Base-by-base conservation (phyloP, 768 basidiomycete genomes). In the Suillus paluster region DNA sequence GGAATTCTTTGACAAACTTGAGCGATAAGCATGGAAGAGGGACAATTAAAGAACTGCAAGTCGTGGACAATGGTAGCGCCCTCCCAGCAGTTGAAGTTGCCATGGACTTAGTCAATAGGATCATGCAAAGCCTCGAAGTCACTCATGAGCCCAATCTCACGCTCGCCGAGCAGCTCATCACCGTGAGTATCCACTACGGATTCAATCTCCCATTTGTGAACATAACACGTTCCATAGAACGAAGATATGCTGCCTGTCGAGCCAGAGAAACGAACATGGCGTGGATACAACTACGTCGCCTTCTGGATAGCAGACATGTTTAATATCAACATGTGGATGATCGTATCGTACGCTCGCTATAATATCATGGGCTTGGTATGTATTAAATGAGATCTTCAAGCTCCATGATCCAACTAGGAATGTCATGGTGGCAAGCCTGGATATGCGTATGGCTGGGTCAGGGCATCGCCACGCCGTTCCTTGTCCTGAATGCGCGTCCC, bases 381-480 rank as follows among this genome's bases (percentile, higher is more conserved):
- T 39, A 7, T 27, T 39, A 10, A 55, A 36, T 36, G 21, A 53
- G 12, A 39, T 39, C 15, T 38, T 7, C 38, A 55, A 55, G 54
- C 2, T 87, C 88, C 14, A 90, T 91, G 89, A 82, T 88, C 36
- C 84, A 88, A 63, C 74, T 86, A 33, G 88, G 88, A 4, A 81
- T 92, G 34, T 87, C 87, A 0, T 92, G 90, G 90, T 93, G 90
- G 90, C 89, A 92, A 71, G 87, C 92, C 17, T 91, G 92, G 89
- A 81, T 94, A 57, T 92, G 88, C 63, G 88, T 89, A 14, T 90
- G 87, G 88, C 65, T 89, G 39, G 86, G 80, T 50, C 89, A 80
- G 71, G 84, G 70, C 1, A 62, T 86, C 60, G 84, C 84, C 23
- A 86, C 89, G 2, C 86, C 86, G 0, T 89, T 95, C 76, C 82